A percentile compares a stretch with the other conserved stretches of the same genome.
Conservation (phyloP, 768 basidiomycete genomes). For the Lactarius psammicola region DNA sequence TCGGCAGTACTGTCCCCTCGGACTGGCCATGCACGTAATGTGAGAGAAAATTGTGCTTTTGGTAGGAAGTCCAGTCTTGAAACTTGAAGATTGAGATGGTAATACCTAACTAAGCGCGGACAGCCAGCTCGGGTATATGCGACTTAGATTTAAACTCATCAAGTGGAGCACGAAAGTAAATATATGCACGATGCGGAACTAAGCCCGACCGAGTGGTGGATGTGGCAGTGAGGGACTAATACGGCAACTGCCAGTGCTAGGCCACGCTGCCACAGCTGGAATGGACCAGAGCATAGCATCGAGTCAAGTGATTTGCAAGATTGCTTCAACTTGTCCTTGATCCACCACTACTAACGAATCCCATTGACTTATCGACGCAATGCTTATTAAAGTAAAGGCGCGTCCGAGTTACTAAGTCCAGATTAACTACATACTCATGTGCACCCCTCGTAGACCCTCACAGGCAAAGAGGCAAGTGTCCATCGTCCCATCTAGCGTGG, state of each 20-base stretch:
- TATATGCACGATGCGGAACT: background rate
- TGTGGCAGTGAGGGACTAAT: background rate
- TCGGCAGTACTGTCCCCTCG: background rate
- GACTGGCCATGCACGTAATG: background rate
- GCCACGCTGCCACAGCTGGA: background rate
- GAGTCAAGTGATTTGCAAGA: background rate
- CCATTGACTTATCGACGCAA: slow-evolving; percentile 34
- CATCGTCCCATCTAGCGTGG: slow-evolving; percentile 1
- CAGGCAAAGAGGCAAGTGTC: slow-evolving; percentile 85
- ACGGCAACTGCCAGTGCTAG: background rate
- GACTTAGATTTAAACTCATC: no score
- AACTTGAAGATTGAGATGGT: background rate
- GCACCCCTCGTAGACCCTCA: slow-evolving; percentile 66
- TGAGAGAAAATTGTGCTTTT: background rate
- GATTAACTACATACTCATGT: slow-evolving; percentile 11
- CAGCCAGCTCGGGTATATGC: no score
- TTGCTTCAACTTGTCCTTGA: background rate
- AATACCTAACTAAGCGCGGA: no score
- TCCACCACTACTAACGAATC: slow-evolving; percentile 12
- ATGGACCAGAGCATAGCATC: background rate
- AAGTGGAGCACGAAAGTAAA: no score
- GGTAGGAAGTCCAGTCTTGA: background rate
- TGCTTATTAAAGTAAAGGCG: slow-evolving; percentile 93
- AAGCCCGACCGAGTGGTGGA: background rate
- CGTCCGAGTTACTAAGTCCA: slow-evolving; percentile 20